Base-by-base conservation (phyloP, 148 eudicot species). In the Tetragonia tetragonoides region DNA sequence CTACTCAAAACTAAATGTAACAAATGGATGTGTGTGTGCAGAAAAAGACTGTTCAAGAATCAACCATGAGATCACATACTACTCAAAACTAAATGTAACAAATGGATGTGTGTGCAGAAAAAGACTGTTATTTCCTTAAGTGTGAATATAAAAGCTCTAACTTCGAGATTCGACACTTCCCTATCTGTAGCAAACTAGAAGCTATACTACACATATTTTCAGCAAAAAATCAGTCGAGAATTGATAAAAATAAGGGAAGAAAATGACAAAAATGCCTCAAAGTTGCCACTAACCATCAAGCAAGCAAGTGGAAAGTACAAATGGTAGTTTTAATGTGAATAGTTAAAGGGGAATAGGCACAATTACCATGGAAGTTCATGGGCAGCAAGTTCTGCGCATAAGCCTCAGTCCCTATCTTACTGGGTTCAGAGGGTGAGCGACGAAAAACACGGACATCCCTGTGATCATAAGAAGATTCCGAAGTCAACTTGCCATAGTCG, bases 401-500 rank as follows among this genome's bases (percentile, higher is more conserved):
- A 5, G 17, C 75, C 44, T 75, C 84, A 41, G 53, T 77, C 70
- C 75, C 85, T 41, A 68, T 62, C 41, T 74, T 80, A 70, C 82
- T 75, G 46, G 81, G 61, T 73, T 79, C 78, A 60, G 80, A 78
- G 18, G 82, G 83, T 51, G 87, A 83, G 40, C 65, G 69, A 57
- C 60, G 82, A 63, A 71, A 75, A 75, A 59, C 77, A 44, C 72
- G 78, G 17, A 56, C 74, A 69, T 84, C 87, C 44, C 71, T 14
- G 67, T 80, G 72, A 74, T 88, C 87, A 80, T 42, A 77, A 38
- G 86, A 84, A 64, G 87, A 86, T 65, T 70, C 66, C 10, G 88
- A 81, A 18, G 82, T 79, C 42, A 67, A 54, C 72, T 76, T 88
- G 14, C 82, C 87, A 80, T 79, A 67, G 65, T 86, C 88, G 51